Base-by-base conservation (phyloP, 176 grass and related monocot species). In the Otatea glauca region DNA sequence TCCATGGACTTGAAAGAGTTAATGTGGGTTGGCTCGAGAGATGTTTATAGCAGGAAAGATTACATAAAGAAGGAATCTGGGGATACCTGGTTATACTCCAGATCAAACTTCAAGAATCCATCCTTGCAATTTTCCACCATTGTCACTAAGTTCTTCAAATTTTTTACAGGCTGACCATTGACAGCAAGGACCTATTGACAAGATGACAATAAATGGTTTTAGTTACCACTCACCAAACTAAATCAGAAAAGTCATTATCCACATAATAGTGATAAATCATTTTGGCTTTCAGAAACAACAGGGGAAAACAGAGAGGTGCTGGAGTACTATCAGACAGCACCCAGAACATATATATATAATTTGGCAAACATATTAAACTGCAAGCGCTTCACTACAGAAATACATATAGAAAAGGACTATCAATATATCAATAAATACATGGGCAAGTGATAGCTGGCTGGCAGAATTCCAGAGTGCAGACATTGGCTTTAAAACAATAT, bases 1-100 rank as follows among this genome's bases (percentile, higher is more conserved):
- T 9, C 4, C 4, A 53, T 44, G 70, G 37, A 53, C 56, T 38
- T 74, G 3, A 55, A 66, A 21, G 29, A 41, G 27, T 37, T 41
- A 73, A 6, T 21, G 17, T 51, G 72, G 53, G 38, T 24, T 65
- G 48, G 9, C 25, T 71, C 5, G 37, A 27, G 0, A 75, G 25
- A 68, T 72, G 55, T 1, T 76, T 81, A 69, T 32, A 85, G 24
- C 9, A 65, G 25, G 35, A 89, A 50, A 39, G 43, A 2, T 5
- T 2, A 14, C 44, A 76, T 8, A 50, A 85, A 80, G 35, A 56
- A 83, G 65, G 45, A 63, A 72, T 20, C 62, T 76, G 17, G 72
- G 67, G 27, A 82, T 91, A 98, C 96, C 89, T 94, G 96, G 50
- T 96, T 89, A 68, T 98, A 98, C 63, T 98, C 96, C 80, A 98